Evolutionary conservation across 1,139 yeast genomes (phyloP).

Genomic region (Martiniozyma asiatica): DNA sequence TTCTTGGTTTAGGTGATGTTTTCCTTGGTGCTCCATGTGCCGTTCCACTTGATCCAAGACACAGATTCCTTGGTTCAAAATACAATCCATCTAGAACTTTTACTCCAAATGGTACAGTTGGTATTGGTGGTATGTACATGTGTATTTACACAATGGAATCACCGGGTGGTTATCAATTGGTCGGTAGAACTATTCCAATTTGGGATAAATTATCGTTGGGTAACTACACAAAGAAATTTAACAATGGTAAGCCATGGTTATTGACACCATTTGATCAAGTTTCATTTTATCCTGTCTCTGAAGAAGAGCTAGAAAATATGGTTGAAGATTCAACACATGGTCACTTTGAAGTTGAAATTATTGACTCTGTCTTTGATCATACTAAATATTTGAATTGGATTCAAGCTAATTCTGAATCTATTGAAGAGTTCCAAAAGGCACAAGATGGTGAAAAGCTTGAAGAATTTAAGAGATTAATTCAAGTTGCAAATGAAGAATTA

Average conservation of each 20-base stretch:
- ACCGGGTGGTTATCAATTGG: conserved; percentile 96
- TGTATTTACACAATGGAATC: conserved; percentile 97
- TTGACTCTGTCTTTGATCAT: conserved; percentile 74
- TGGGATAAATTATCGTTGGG: conserved; percentile 91
- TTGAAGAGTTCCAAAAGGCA: conserved; percentile 51
- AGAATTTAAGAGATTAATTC: conserved; percentile 74
- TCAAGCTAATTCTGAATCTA: conserved; percentile 57
- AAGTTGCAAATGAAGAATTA: conserved; percentile 70
- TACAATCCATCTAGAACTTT: conserved; percentile 93
- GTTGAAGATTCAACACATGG: conserved; percentile 76
- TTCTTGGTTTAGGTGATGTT: conserved; percentile 92
- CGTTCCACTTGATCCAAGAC: conserved; percentile 94
- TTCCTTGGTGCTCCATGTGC: conserved; percentile 98
- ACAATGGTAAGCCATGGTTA: conserved; percentile 68
- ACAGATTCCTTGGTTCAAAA: conserved; percentile 81
- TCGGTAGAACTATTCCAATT: conserved; percentile 92
- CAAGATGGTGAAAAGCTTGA: conserved; percentile 76
- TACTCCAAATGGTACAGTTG: conserved; percentile 95
- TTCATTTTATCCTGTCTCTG: conserved; percentile 85
- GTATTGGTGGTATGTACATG: conserved; percentile 97
- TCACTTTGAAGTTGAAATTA: conserved; percentile 59
- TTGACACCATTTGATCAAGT: conserved; percentile 86
- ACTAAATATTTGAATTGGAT: conserved; percentile 70
- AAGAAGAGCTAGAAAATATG: conserved; percentile 61
- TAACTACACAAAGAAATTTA: conserved; percentile 33